A percentile compares a stretch with the other conserved stretches of the same genome.
These are phyloP conservation scores for Penicillium silybi DNA, from an alignment of 495 filamentous ascomycete species.

Conservation along the genomic window DNA sequence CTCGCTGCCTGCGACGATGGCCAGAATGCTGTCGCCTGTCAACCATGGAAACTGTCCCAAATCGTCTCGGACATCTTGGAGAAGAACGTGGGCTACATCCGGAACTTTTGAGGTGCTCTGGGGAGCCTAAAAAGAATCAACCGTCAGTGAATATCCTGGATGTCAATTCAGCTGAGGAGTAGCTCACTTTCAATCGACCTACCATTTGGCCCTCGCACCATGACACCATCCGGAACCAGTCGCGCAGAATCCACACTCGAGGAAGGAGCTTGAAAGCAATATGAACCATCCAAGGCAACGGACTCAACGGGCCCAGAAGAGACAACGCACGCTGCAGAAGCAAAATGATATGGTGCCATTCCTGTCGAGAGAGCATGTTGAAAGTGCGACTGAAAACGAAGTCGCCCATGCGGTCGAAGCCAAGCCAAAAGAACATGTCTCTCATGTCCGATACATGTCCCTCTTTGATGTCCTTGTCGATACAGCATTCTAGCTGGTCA, in stretches of 20 bases:
- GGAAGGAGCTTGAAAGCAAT: slow-evolving; percentile 23
- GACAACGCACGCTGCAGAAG: slow-evolving; percentile 12
- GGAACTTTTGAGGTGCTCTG: slow-evolving; percentile 5
- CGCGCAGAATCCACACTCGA: slow-evolving; percentile 5
- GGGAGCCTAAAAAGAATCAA: neutral
- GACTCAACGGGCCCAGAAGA: slow-evolving; percentile 22
- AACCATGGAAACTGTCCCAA: slow-evolving; percentile 5
- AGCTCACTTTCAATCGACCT: slow-evolving; percentile 1
- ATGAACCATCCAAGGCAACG: slow-evolving; percentile 33
- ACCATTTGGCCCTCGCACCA: slow-evolving; percentile 16
- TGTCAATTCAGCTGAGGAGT: neutral
- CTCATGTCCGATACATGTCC: neutral
- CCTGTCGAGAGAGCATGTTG: slow-evolving; percentile 30
- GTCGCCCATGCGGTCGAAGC: slow-evolving; percentile 28
- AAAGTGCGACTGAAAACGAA: slow-evolving; percentile 38
- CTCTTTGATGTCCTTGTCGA: neutral
- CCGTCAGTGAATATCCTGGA: neutral
- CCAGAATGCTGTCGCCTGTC: slow-evolving; percentile 15
- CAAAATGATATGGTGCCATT: slow-evolving; percentile 16
- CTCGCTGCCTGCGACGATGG: slow-evolving; percentile 20
- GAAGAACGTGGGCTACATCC: slow-evolving; percentile 26
- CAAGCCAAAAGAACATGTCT: slow-evolving; percentile 19
- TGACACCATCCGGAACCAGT: slow-evolving; percentile 18
- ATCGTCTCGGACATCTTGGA: slow-evolving; percentile 6
- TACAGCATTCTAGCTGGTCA: slow-evolving; percentile 9